These are phyloP conservation scores for Entomortierella chlamydospora DNA, from an alignment of 192 early-diverging fungal species.

Conservation along the genomic window DNA sequence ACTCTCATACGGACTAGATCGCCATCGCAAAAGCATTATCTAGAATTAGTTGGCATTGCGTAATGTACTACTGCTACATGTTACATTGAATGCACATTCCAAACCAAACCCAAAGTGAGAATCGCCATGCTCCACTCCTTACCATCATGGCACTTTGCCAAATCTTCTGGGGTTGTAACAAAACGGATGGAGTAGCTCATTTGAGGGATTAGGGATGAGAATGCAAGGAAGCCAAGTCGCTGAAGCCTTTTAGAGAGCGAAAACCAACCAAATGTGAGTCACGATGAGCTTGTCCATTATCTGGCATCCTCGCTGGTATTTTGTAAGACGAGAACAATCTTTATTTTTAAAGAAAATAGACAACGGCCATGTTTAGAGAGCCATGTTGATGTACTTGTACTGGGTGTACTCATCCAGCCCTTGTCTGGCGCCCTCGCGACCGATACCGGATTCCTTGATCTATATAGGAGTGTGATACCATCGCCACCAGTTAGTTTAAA, in stretches of 20 bases:
- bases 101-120: no score
- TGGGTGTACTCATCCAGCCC: conserved; percentile 78
- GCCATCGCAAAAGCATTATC: no score
- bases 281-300: not conserved
- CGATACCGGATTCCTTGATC: conserved; percentile 77
- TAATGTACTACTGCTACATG: no score
- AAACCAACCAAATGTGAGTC: not conserved
- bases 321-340: no score
- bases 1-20: conserved; percentile 39
- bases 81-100: no score
- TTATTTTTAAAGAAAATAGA: not conserved
- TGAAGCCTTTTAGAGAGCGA: not conserved
- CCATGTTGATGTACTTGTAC: conserved; percentile 75
- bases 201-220: not conserved
- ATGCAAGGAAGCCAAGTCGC: not conserved
- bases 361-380: not conserved
- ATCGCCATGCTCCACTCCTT: not conserved
- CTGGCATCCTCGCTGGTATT: no score
- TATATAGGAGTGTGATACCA: no score
- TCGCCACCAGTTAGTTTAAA: no score
- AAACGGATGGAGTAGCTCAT: conserved; percentile 38
- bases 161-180: conserved; percentile 32
- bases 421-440: conserved; percentile 76
- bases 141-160: conserved; percentile 47
- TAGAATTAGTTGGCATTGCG: no score